Evolutionary conservation across 2,329 filamentous ascomycete species (phyloP), one percentile per base, ranked within the genome.

Genomic region (Fusarium sp.): DNA sequence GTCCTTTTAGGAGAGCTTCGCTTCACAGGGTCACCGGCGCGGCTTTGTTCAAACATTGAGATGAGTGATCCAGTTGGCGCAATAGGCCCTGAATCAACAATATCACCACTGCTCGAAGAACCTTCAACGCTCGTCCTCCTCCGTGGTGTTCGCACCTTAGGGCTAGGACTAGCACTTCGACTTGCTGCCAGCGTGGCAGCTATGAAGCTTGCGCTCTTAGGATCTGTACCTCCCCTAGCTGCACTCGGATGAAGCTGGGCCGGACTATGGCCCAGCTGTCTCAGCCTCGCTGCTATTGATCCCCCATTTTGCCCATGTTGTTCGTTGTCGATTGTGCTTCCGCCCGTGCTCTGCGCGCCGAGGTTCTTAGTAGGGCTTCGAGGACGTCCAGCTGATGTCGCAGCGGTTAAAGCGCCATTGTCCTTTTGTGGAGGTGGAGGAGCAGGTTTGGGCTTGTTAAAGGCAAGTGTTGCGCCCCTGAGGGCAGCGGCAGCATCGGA

Each of bases 21-120:
- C 77, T 84, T 84, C 11, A 80, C 76, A 8, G 81, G 81, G 50
- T 83, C 81, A n/a, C 73, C 75, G 22, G 71, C 74, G 56, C 64
- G 72, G 47, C 83, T 86, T 71, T 86, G 84, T 81, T 95, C 92
- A 74, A 94, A 94, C 83, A 93, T 86, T 44, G 88, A 88, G 61
- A 94, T 91, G 26, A 94, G 84, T 9, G 90, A 88, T 7, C 85
- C 89, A 1, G 92, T 91, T 0, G 92, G 87, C 30, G 88, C 84
- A 56, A 93, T 91, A 11, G 89, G 84, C 3, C 85, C 87, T 15
- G 88, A 88, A 78, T 93, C 79, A 39, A 82, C 78, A 57, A 78
- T 75, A 50, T 81, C 76, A 56, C 77, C 77, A 54, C 66, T 72
- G 39, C 67, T 73, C 11, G 75, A 73, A 7, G 78, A 73, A 66